Evolutionary conservation across 805 yeast species (phyloP), one percentile per base, ranked within the genome.

Genomic region (Candida palmyrensis): DNA sequence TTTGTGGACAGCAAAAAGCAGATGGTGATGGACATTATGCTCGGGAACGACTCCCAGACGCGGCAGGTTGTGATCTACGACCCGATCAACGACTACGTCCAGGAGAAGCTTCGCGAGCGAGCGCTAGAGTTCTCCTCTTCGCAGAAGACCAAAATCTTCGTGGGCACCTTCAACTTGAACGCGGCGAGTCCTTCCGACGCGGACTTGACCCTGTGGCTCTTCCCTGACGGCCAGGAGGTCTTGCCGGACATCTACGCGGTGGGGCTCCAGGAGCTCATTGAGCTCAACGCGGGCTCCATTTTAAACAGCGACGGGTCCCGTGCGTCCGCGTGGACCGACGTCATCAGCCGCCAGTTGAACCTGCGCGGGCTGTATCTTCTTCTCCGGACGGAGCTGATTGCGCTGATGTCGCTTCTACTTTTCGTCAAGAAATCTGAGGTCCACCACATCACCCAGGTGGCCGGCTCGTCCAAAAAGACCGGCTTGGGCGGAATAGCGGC

Each of bases 401-500:
- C 89, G 0, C 82, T 90, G 0, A 63, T 83, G 49, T 49, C 82
- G 16, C 60, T 84, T 20, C 61, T 82, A 27, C 67, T 83, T 31
- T 82, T 80, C 53, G 86, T 77, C 4, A 75, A 72, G 39, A 49
- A 45, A 27, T 47, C 41, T 6, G 43, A 48, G 32, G 49, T 50
- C 16, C 35, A 37, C 18, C 37, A 58, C 25, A 78, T 92, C 3
- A 83, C 85, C 10, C 81, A 82, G 48, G 96, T 92, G 4, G 89
- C 88, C 45, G 97, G 97, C n/a, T 74, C 89, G n/a, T 74, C 84
- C 9, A 90, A 89, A 48, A 90, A 90, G 57, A 90, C 97, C 0
- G 98, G 97, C 0, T 65, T 92, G 35, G 96, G 97, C 24, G 98
- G 98, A 28, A 90, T 92, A 63, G 77, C 97, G 0, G 98, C 97